These are phyloP conservation scores for Nissolia schottii DNA, from an alignment of 306 rosid genomes.

Conservation along the genomic window DNA sequence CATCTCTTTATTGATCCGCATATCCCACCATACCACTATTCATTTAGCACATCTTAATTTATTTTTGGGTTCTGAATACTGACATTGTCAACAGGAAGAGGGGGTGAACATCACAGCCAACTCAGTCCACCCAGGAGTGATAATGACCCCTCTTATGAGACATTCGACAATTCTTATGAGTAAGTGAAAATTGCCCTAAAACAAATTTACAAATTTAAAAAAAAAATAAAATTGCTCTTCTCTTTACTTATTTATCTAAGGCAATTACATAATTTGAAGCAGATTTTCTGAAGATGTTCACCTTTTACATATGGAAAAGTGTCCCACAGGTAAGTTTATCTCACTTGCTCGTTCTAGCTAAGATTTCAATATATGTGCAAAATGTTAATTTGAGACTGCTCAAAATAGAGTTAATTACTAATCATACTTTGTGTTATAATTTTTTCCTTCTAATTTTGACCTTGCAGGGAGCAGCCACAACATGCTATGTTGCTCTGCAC, in stretches of 20 bases:
- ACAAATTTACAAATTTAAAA: not conserved
- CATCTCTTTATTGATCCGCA: not conserved
- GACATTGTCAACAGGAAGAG: constrained; percentile 50
- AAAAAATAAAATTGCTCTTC: not conserved
- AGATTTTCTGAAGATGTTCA: constrained; percentile 56
- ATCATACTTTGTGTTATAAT: not conserved
- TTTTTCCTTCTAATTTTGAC: not conserved
- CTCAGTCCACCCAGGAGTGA: constrained; percentile 84
- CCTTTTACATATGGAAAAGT: constrained; percentile 75
- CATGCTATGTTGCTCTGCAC: constrained; percentile 76
- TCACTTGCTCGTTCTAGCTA: not conserved
- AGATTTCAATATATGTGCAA: not conserved
- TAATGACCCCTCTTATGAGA: constrained; percentile 96
- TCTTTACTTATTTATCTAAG: not conserved
- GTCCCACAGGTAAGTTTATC: constrained; percentile 64
- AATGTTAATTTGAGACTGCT: not conserved
- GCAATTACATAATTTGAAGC: not conserved
- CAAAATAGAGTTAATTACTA: not conserved
- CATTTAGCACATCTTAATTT: not conserved
- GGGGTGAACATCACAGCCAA: constrained; percentile 78
- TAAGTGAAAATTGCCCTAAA: constrained; percentile 29
- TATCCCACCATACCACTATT: not conserved
- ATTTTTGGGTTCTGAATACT: not conserved
- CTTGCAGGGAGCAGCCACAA: constrained; percentile 81
- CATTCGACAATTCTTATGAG: constrained; percentile 70